phyloP scores from a whole-genome alignment of 805 yeast genomes.

The Wickerhamiella domercqiae region DNA sequence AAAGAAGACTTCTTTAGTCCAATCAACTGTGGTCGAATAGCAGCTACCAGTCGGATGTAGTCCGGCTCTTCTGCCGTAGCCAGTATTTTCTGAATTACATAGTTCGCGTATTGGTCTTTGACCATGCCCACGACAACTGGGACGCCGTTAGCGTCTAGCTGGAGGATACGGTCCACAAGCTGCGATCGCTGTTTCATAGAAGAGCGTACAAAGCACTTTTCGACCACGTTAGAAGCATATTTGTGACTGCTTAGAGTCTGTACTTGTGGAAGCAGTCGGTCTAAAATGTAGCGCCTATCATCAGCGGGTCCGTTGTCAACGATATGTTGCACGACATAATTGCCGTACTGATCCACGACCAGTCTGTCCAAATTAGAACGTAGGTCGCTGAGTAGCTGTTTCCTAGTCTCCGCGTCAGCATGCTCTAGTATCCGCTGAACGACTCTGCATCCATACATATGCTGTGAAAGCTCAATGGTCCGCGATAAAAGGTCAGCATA shows the following conservation, averaged over 20 bases:
- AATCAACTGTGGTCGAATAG: conserved; percentile 67
- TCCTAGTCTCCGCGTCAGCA: conserved; percentile 51
- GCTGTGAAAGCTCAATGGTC: conserved; percentile 77
- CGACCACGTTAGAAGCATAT: conserved; percentile 95
- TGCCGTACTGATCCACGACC: conserved; percentile 94
- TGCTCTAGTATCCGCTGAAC: conserved; percentile 82
- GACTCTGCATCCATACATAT: conserved; percentile 96
- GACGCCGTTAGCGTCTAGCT: conserved; percentile 16
- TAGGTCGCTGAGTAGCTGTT: conserved; percentile 52
- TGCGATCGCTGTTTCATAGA: conserved; percentile 41
- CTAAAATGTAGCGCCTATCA: conserved; percentile 48
- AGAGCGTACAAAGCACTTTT: conserved; percentile 74
- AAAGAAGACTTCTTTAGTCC: conserved; percentile 51
- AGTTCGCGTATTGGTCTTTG: conserved; percentile 96
- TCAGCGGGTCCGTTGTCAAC: conserved; percentile 55
- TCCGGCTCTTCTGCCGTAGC: conserved; percentile 62
- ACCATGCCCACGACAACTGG: conserved; percentile 73
- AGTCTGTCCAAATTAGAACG: conserved; percentile 56
- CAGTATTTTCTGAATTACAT: conserved; percentile 88
- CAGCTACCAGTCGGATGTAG: conserved; percentile 51
- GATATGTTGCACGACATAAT: conserved; percentile 92
- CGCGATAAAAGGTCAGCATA: conserved; percentile 45
- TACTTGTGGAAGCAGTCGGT: conserved; percentile 53
- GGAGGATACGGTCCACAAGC: conserved; percentile 47
- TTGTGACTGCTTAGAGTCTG: conserved; percentile 86